A percentile compares a stretch with the other conserved stretches of the same genome.
These are phyloP conservation scores for Roridomyces roridus DNA, from an alignment of 768 basidiomycete genomes.

Conservation along the genomic window DNA sequence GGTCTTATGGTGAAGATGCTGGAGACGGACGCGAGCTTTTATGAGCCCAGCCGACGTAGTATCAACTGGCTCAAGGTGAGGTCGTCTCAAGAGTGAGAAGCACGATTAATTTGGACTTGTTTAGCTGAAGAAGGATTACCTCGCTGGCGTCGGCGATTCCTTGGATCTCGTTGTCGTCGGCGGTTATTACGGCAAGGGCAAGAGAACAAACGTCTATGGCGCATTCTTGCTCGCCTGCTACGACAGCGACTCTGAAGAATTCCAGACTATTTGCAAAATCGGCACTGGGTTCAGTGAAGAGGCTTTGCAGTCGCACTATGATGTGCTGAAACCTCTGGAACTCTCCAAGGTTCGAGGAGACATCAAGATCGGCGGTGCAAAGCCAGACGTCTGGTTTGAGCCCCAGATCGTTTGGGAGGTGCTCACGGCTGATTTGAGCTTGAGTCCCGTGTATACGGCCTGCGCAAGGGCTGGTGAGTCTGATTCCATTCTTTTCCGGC, in stretches of 20 bases:
- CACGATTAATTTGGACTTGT: neutral
- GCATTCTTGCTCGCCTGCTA: constrained; percentile 98
- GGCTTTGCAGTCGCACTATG: constrained; percentile 77
- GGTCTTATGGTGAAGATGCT: constrained; percentile 99
- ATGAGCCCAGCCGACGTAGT: constrained; percentile 94
- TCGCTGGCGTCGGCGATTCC: constrained; percentile 95
- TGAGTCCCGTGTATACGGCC: constrained; percentile 98
- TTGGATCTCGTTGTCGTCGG: constrained; percentile 98
- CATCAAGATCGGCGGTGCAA: constrained; percentile 89
- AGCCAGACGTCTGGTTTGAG: constrained; percentile 98
- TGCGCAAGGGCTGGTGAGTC: constrained; percentile 82
- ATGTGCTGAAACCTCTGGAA: constrained; percentile 83
- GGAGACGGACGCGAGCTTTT: constrained; percentile 88
- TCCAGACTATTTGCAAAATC: constrained; percentile 98
- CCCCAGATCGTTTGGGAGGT: constrained; percentile 99
- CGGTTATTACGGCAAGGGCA: constrained; percentile 96
- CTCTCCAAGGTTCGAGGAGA: constrained; percentile 74
- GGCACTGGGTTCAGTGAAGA: constrained; percentile 99
- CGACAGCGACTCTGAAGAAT: constrained; percentile 92
- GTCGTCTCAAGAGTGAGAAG: neutral
- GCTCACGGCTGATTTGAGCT: constrained; percentile 92
- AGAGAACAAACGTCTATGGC: constrained; percentile 96
- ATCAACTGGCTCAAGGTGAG: constrained; percentile 97
- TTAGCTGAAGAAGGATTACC: constrained; percentile 98
- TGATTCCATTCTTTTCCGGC: constrained; percentile 2